Evolutionary conservation across 139 green algal genomes (phyloP), one percentile per base, ranked within the genome.

Genomic region (Chlorella sp.): DNA sequence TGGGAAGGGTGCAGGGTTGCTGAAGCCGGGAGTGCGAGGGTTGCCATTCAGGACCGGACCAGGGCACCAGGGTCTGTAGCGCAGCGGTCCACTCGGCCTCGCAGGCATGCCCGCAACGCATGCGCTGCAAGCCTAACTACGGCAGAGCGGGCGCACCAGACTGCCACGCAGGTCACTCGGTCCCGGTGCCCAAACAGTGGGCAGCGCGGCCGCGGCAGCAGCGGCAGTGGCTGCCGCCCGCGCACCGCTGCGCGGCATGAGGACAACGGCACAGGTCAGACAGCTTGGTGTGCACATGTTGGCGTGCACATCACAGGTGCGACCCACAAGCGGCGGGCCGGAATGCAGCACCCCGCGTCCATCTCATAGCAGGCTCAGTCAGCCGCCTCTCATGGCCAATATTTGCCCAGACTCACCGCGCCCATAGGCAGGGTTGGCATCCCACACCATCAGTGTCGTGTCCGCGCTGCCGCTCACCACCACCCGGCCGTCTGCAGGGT

Each of bases 361-460:
- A n/a, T n/a, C n/a, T n/a, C n/a, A n/a, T n/a, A n/a, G n/a, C n/a
- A n/a, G n/a, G n/a, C n/a, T n/a, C n/a, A n/a, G 56, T 24, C 28
- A 24, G 56, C 11, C 56, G 56, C 3, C 8, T 65, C 11, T 7
- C 56, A 65, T 17, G 56, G 3, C 11, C 28, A 65, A 20, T 28
- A 24, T 20, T n/a, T 3, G 3, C 34, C 68, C 22, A 46, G 11
- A 28, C 76, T 54, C 41, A 72, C 76, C 76, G 34, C 67, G 38
- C 11, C 46, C 80, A 70, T 73, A 85, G 7, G 68, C 44, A 1
- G 80, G 22, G 48, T 79, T 69, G 19, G 80, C 68, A 34, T 94
- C 91, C 92, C 92, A 95, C 26, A 95, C 73, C 36, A 94, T 90
- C 11, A 95, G 64, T 20, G 89, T 95, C 0, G 88, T 92, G 85